Evolutionary conservation across 352 stramenopile species (phyloP).

Genomic region (Blastocystis sp.): DNA sequence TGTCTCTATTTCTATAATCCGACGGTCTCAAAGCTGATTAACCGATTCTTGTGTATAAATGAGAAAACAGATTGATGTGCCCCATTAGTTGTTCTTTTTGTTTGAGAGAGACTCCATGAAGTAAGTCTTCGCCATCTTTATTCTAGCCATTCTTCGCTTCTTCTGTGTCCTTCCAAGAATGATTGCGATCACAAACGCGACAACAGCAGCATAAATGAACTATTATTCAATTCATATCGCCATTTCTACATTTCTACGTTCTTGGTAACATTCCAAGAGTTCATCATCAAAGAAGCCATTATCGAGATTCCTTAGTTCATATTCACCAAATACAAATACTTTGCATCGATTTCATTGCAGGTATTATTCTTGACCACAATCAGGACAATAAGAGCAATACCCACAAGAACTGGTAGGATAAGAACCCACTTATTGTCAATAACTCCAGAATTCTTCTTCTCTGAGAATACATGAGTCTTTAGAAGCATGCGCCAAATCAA

Average conservation of each 20-base stretch:
- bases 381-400: not conserved
- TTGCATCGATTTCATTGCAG: not conserved
- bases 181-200: not conserved
- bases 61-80: not conserved
- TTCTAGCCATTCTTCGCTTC: not conserved
- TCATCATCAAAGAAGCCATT: slow-evolving; percentile 13
- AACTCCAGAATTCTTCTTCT: not conserved
- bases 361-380: not conserved
- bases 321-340: not conserved
- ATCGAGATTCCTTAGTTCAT: not conserved
- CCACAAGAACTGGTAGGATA: not conserved
- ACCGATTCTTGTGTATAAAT: not conserved
- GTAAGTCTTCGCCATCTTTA: not conserved
- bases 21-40: not conserved
- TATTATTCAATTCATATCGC: not conserved
- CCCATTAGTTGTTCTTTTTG: not conserved
- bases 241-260: not conserved
- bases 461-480: not conserved
- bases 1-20: not conserved
- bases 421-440: not conserved
- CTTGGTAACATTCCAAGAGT: not conserved
- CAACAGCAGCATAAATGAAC: not conserved
- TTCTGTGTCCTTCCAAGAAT: not conserved
- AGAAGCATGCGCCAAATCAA: slow-evolving; percentile 11
- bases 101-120: not conserved